Evolutionary conservation across 768 basidiomycete species (phyloP), one percentile per base, ranked within the genome.

Genomic region (Tylopilus intermedius): DNA sequence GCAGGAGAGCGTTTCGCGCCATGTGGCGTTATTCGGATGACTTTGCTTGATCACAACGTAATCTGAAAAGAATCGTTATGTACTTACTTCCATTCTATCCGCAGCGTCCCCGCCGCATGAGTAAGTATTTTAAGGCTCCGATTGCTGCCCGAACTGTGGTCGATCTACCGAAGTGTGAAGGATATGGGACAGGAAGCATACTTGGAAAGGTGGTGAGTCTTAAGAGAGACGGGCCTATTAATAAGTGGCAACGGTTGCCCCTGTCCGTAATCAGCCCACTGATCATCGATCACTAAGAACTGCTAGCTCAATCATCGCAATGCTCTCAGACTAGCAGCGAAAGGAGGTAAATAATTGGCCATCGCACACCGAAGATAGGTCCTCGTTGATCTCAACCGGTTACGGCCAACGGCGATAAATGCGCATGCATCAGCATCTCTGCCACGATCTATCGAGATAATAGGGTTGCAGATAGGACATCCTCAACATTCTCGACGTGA

Each of bases 381-480:
- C 90, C 9, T 81, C 74, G 32, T 78, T 73, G 5, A 79, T 77
- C 57, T 91, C 86, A 18, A 18, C 18, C 18, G 18, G 18, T 18
- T 18, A 30, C 88, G 79, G 43, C 95, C 88, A 98, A 98, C 0
- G 91, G 92, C 95, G 77, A 63, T 96, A 94, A 67, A 98, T 11
- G 32, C 10, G 8, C 11, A 10, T 33, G 18, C 30, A 30, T 30
- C 30, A 4, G 32, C 10, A 33, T 33, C 10, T 33, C 10, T 11
- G 15, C 35, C 35, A 18, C 18, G 18, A 18, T 18, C 18, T 18
- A 18, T 18, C 18, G 18, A 18, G 18, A 37, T 37, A 15, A 37
- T 15, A 10, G 30, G 18, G 14, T 13, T 37, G 35, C 35, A 15
- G 35, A 15, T 13, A 5, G 33, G 4, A 33, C 5, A 33, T 14